Evolutionary conservation across 2,329 filamentous ascomycete species (phyloP).

Genomic region (Cytospora schulzeri): DNA sequence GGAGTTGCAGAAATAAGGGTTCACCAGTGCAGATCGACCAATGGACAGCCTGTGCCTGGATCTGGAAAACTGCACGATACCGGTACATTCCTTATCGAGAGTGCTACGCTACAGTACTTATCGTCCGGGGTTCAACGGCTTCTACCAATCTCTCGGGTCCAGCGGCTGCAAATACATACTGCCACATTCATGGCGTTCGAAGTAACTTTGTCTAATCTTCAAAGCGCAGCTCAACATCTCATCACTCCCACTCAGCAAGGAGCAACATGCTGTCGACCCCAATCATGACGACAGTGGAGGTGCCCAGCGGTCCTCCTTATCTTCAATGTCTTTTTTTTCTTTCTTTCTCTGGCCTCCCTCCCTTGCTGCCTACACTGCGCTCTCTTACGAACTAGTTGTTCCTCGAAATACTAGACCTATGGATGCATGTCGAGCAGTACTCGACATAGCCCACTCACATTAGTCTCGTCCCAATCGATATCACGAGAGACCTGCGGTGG

Average conservation of each 20-base stretch:
- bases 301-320: neutral
- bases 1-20: constrained; percentile 12
- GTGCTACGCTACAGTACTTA: neutral
- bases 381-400: no score
- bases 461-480: no score
- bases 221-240: no score
- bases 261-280: no score
- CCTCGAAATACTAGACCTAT: neutral
- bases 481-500: neutral
- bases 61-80: neutral
- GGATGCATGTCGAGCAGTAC: neutral
- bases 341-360: no score
- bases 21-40: constrained; percentile 10
- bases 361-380: no score
- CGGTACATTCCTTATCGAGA: neutral
- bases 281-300: neutral
- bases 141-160: no score
- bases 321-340: no score
- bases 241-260: no score
- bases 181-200: no score
- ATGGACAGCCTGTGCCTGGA: neutral
- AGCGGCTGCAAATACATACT: neutral
- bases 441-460: neutral
- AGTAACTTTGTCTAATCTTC: no score
- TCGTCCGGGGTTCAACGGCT: neutral